These are phyloP conservation scores for Mimosa bimucronata DNA, from an alignment of 306 rosid genomes.

Conservation along the genomic window DNA sequence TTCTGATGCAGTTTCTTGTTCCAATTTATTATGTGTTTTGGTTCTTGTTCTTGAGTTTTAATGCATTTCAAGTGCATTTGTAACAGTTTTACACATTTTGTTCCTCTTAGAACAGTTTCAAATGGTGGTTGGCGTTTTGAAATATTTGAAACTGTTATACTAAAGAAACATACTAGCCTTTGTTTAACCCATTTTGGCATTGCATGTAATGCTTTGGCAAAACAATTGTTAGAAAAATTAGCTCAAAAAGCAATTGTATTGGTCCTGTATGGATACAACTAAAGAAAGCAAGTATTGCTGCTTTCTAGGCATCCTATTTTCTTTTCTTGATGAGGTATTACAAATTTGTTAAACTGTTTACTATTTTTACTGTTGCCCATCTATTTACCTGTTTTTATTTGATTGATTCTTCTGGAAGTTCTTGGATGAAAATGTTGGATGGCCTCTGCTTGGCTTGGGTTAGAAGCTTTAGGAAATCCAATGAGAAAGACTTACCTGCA, in stretches of 20 bases:
- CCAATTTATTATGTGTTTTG: not conserved
- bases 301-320: not conserved
- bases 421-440: not conserved
- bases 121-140: not conserved
- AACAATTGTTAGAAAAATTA: not conserved
- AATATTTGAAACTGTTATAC: not conserved
- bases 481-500: not conserved
- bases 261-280: not conserved
- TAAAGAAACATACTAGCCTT: not conserved
- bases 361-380: not conserved
- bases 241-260: not conserved
- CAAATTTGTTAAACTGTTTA: not conserved
- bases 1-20: not conserved
- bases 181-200: not conserved
- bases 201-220: not conserved
- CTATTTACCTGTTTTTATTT: not conserved
- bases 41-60: not conserved
- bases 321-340: not conserved
- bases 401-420: not conserved
- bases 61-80: not conserved
- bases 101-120: not conserved
- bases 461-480: not conserved
- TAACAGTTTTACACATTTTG: too few species aligned
- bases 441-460: not conserved
- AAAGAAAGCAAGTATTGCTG: not conserved